Evolutionary conservation across 2,329 filamentous ascomycete genomes (phyloP).

Genomic region (Fusarium sterilihyphosum): DNA sequence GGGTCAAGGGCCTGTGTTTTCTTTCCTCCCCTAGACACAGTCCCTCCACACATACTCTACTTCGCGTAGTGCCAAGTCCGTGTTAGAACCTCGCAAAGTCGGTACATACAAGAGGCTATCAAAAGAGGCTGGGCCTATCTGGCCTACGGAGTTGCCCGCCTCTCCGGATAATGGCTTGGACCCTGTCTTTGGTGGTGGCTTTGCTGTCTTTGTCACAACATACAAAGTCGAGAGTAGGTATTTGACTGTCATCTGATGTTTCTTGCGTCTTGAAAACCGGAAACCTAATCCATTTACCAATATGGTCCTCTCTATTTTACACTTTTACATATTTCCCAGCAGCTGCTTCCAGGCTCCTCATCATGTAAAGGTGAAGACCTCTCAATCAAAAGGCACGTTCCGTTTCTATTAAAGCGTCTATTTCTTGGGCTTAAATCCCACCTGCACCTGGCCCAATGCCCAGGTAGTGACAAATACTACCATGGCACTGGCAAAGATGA

Average conservation of each 20-base stretch:
- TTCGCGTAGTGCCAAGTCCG: not conserved
- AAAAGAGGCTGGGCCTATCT: conserved; percentile 10
- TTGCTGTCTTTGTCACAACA: conserved; percentile 16
- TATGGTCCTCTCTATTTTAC: conserved; percentile 33
- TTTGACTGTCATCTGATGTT: conserved; percentile 8
- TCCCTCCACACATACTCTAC: conserved; percentile 19
- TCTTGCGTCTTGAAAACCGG: not conserved
- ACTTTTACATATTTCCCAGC: conserved; percentile 38
- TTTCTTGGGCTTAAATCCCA: conserved; percentile 73
- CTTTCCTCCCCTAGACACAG: too few species aligned
- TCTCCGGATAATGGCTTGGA: conserved; percentile 6
- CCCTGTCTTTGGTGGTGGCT: conserved; percentile 16
- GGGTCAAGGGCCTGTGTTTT: too few species aligned
- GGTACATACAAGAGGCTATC: not conserved
- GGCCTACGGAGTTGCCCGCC: conserved; percentile 3
- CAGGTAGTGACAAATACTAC: conserved; percentile 80
- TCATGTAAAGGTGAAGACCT: conserved; percentile 7
- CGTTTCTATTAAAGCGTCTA: conserved; percentile 38
- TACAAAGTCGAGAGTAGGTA: conserved; percentile 16
- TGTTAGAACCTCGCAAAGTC: not conserved
- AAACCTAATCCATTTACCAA: conserved; percentile 20
- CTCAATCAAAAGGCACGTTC: conserved; percentile 13
- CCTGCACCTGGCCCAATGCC: conserved; percentile 80
- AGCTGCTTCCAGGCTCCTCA: conserved; percentile 17
- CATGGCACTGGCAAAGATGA: conserved; percentile 79